A percentile compares a stretch with the other conserved stretches of the same genome.
Conservation (phyloP, 805 yeast species). For the Millerozyma miso region DNA sequence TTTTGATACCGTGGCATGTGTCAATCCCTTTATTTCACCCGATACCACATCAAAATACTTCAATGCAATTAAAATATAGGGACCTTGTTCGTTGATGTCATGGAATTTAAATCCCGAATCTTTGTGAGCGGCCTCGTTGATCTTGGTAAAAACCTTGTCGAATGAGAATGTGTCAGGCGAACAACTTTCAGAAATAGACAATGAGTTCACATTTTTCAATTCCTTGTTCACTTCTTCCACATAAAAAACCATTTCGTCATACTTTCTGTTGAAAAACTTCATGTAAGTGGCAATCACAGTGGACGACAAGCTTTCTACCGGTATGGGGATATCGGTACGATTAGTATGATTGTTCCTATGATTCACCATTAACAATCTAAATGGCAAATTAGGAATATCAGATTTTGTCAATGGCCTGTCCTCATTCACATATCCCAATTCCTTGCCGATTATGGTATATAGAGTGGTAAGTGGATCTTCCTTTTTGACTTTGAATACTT, state of each 20-base stretch:
- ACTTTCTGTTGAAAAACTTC: conserved; percentile 42
- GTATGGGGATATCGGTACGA: conserved; percentile 49
- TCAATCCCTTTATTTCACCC: conserved; percentile 60
- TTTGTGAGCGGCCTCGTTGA: conserved; percentile 5
- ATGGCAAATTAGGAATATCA: conserved; percentile 17
- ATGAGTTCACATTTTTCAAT: conserved; percentile 25
- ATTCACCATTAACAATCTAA: conserved; percentile 62
- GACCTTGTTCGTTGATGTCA: conserved; percentile 15
- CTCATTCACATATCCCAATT: conserved; percentile 32
- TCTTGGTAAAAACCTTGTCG: conserved; percentile 14
- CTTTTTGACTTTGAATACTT: conserved; percentile 50
- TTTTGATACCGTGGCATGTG: conserved; percentile 52
- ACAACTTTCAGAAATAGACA: conserved; percentile 6
- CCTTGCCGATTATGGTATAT: conserved; percentile 44
- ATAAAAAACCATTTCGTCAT: conserved; percentile 53
- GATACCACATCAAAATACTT: conserved; percentile 61
- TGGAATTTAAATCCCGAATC: conserved; percentile 7
- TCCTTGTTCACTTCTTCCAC: conserved; percentile 56
- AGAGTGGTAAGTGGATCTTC: conserved; percentile 50
- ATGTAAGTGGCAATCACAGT: conserved; percentile 52
- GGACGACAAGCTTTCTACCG: conserved; percentile 22
- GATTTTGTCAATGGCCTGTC: conserved; percentile 8
- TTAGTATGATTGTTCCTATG: conserved; percentile 68
- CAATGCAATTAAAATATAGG: conserved; percentile 38
- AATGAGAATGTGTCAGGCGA: conserved; percentile 24